Base-by-base conservation (phyloP, 2,329 filamentous ascomycete genomes). In the Helotiales sp. region DNA sequence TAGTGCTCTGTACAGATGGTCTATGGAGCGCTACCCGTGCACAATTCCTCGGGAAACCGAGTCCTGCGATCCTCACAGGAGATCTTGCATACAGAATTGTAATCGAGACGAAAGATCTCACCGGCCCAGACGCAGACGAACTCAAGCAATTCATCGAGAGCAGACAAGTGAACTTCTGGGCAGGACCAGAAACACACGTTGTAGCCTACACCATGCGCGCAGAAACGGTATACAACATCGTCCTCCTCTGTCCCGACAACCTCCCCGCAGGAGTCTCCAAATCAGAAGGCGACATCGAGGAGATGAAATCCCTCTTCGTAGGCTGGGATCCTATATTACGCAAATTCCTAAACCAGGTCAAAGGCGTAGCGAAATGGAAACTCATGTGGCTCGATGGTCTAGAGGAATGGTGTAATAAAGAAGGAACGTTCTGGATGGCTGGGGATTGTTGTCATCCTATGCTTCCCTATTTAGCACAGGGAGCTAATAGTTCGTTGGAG, bases 321-420 rank as follows among this genome's bases (percentile, higher is more conserved):
- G 77, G 75, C 0, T 90, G 87, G 87, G 86, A 90, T 72, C 85
- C 85, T 1, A 77, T 86, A 47, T 54, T 81, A 25, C 67, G 60
- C 1, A 69, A 71, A 52, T 75, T 79, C 47, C 61, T 78, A 12
- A 71, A 73, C 2, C 76, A 79, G 42, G 84, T 88, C 0, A 77
- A 81, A 34, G 77, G 72, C 1, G 84, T 89, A 0, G 80, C 85
- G 36, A 90, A 89, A 70, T 90, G 87, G 88, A 87, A 84, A 67
- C 70, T 90, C 31, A 85, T 89, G 82, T 54, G 70, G 76, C 52
- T 73, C 75, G 69, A 75, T 73, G 70, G 67, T 61, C 49, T 65
- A 2, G 38, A 56, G 2, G 56, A 62, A 12, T 71, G 67, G 69
- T 59, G 59, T 1, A 67, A 66, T 38, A 25, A 58, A 24, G 19